A percentile compares a stretch with the other conserved stretches of the same genome.
Conservation (phyloP, 176 grass and related monocot species). For the Rhynchospora pubera region DNA sequence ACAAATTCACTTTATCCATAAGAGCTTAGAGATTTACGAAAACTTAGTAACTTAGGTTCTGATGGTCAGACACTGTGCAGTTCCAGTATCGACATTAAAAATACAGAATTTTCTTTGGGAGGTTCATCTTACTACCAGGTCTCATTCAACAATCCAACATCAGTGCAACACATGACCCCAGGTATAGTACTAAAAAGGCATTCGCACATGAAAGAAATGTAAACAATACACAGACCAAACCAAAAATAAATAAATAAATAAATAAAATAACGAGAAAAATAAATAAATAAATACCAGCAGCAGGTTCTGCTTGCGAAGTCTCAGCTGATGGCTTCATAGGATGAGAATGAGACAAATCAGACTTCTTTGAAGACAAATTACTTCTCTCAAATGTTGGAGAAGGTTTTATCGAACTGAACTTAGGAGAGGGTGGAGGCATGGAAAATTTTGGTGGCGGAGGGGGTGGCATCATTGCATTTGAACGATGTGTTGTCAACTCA, state of each 20-base stretch:
- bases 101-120: not conserved
- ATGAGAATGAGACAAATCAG: slow-evolving; percentile 14
- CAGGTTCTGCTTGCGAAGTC: slow-evolving; percentile 20
- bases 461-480: slow-evolving; percentile 13
- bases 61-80: not conserved
- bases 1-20: not conserved
- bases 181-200: not conserved
- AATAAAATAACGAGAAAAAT: not conserved
- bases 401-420: slow-evolving; percentile 34
- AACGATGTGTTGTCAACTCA: slow-evolving; percentile 21
- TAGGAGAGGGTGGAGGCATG: slow-evolving; percentile 31
- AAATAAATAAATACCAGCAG: slow-evolving; percentile 44
- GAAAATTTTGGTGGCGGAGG: slow-evolving; percentile 22
- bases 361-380: slow-evolving; percentile 25
- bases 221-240: not conserved
- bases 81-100: not conserved
- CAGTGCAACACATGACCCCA: not conserved
- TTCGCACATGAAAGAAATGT: not conserved
- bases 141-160: not conserved
- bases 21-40: not conserved
- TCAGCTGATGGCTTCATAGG: slow-evolving; percentile 20
- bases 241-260: not conserved
- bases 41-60: not conserved
- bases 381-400: slow-evolving; percentile 21
- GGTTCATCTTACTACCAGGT: not conserved